Evolutionary conservation across 73 alveolate genomes (phyloP).

Genomic region (Stentor roeselii): DNA sequence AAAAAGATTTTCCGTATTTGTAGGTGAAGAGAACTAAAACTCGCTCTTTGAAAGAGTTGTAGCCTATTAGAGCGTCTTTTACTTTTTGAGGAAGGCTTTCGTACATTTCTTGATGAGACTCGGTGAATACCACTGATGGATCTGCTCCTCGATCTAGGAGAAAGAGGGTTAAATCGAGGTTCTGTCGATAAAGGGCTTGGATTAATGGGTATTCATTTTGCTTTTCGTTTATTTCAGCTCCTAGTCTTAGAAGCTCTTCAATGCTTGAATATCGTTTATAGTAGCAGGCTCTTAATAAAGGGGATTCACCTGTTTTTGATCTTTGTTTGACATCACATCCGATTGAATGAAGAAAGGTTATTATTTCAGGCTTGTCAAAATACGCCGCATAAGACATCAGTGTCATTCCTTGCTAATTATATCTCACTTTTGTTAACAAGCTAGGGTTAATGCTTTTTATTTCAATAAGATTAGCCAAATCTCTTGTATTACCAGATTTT

Average conservation of each 20-base stretch:
- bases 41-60: neutral
- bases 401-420: neutral
- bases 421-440: neutral
- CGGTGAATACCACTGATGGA: neutral
- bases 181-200: neutral
- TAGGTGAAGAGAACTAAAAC: too few relatives aligned
- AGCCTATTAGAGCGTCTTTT: neutral
- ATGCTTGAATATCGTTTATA: neutral
- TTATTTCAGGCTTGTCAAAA: neutral
- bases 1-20: neutral
- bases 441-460: neutral
- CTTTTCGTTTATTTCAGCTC: neutral
- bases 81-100: neutral
- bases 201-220: neutral
- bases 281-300: neutral
- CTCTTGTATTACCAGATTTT: neutral
- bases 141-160: neutral
- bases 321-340: neutral
- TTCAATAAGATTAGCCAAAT: neutral
- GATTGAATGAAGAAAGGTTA: neutral
- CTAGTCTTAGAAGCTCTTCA: neutral
- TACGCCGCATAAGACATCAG: neutral
- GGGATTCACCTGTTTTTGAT: neutral
- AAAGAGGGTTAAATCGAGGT: neutral
- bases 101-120: neutral